These are phyloP conservation scores for Cephaloascus albidus DNA, from an alignment of 805 yeast genomes.

Conservation along the genomic window DNA sequence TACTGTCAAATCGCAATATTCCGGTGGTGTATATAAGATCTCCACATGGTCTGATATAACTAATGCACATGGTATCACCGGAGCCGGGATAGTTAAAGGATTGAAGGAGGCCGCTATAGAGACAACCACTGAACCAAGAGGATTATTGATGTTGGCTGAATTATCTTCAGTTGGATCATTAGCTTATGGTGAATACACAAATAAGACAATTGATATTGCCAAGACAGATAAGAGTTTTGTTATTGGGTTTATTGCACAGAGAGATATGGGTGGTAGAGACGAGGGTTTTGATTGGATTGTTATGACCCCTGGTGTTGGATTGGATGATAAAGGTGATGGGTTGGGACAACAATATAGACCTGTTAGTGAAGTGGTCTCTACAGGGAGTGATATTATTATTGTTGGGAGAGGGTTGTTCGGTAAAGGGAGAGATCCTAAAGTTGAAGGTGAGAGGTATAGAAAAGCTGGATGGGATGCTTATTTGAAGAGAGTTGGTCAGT, in stretches of 20 bases:
- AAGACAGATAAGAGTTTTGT: constrained; percentile 82
- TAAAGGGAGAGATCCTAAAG: constrained; percentile 84
- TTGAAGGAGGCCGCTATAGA: constrained; percentile 74
- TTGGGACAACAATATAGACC: constrained; percentile 96
- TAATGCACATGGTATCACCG: constrained; percentile 96
- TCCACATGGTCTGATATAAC: constrained; percentile 96
- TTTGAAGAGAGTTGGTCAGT: constrained; percentile 26
- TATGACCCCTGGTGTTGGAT: constrained; percentile 98
- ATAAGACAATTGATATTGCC: constrained; percentile 83
- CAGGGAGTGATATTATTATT: constrained; percentile 91
- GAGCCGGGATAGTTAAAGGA: constrained; percentile 87
- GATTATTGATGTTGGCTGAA: constrained; percentile 91
- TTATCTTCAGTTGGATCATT: constrained; percentile 88
- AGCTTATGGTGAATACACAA: constrained; percentile 87
- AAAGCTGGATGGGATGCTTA: constrained; percentile 96
- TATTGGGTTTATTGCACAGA: constrained; percentile 94
- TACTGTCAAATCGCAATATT: constrained; percentile 89
- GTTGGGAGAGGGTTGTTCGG: constrained; percentile 98
- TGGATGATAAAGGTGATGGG: constrained; percentile 93
- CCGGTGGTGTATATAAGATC: constrained; percentile 82
- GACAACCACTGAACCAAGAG: constrained; percentile 70
- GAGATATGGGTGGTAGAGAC: constrained; percentile 71
- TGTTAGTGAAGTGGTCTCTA: constrained; percentile 70
- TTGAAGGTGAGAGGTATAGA: constrained; percentile 82
- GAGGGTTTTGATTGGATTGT: constrained; percentile 93